phyloP scores from a whole-genome alignment of 108 stramenopile species.

The Cyclotella sp. region DNA sequence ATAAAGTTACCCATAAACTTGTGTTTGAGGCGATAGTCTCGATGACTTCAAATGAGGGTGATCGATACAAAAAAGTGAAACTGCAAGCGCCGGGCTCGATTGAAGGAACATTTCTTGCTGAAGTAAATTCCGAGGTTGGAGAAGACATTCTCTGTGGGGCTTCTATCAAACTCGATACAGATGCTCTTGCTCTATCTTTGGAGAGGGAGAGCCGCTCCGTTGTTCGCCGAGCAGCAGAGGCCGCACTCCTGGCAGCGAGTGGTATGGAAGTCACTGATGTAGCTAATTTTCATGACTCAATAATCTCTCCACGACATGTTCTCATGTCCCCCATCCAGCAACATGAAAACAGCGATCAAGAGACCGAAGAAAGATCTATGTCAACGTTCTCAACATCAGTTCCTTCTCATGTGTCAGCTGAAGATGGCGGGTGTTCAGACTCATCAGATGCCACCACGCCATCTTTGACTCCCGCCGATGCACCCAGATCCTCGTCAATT shows the following conservation, averaged over 20 bases:
- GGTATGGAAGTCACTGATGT: slow-evolving; percentile 25
- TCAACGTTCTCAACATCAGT: slow-evolving; percentile 18
- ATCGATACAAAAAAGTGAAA: slow-evolving; percentile 64
- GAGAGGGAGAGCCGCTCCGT: slow-evolving; percentile 79
- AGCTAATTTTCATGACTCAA: slow-evolving; percentile 32
- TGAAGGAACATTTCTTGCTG: slow-evolving; percentile 68
- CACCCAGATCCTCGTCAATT: slow-evolving; percentile 3
- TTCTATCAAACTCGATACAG: slow-evolving; percentile 72
- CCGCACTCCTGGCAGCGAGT: slow-evolving; percentile 41
- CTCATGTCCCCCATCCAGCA: slow-evolving; percentile 49
- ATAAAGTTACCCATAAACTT: slow-evolving; percentile 55
- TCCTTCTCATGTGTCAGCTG: slow-evolving; percentile 3
- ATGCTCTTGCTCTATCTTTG: slow-evolving; percentile 77
- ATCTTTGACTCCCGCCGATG: slow-evolving; percentile 19
- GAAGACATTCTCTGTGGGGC: slow-evolving; percentile 61
- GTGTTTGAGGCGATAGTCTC: slow-evolving; percentile 58
- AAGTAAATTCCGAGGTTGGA: slow-evolving; percentile 32
- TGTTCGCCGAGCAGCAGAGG: slow-evolving; percentile 71
- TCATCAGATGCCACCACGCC: slow-evolving; percentile 31
- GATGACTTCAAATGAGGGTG: slow-evolving; percentile 66
- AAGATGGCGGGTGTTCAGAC: slow-evolving; percentile 24
- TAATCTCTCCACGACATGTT: slow-evolving; percentile 49
- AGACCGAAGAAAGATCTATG: slow-evolving; percentile 10
- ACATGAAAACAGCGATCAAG: slow-evolving; percentile 33
- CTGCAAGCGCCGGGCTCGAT: slow-evolving; percentile 82